These are phyloP conservation scores for Populus trichocarpa DNA, from an alignment of 441 rosid species.

Conservation along the genomic window DNA sequence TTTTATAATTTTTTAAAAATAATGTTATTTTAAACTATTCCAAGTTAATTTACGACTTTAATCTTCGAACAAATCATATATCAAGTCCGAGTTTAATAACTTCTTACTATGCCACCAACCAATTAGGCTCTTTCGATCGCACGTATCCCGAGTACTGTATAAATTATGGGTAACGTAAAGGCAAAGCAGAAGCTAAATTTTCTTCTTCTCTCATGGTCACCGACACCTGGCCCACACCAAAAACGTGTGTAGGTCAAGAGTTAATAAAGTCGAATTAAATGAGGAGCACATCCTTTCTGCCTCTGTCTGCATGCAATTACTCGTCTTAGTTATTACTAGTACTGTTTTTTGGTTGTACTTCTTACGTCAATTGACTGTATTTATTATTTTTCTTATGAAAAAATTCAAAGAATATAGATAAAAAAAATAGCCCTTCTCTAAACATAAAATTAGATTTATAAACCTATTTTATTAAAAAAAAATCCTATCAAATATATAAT, in stretches of 20 bases:
- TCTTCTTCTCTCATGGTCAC: background rate
- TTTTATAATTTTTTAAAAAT: no score
- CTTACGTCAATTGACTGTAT: background rate
- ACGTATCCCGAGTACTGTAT: background rate
- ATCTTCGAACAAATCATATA: no score
- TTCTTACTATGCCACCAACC: background rate
- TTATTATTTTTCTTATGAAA: no score
- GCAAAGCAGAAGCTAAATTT: background rate
- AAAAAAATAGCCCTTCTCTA: no score
- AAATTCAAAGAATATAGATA: background rate
- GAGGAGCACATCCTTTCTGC: slow-evolving; percentile 2
- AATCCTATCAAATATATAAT: no score
- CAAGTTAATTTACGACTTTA: no score
- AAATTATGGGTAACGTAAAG: background rate
- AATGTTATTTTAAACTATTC: no score
- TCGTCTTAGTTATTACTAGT: background rate
- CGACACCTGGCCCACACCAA: slow-evolving; percentile 7
- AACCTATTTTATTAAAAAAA: no score
- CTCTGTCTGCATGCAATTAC: background rate
- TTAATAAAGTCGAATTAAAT: background rate
- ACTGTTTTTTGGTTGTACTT: background rate
- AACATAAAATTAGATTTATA: no score
- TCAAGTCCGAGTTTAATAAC: no score
- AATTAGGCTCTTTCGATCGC: background rate
- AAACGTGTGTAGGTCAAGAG: slow-evolving; percentile 13